Base-by-base conservation (phyloP, 768 basidiomycete species). In the Scleroderma citrinum region DNA sequence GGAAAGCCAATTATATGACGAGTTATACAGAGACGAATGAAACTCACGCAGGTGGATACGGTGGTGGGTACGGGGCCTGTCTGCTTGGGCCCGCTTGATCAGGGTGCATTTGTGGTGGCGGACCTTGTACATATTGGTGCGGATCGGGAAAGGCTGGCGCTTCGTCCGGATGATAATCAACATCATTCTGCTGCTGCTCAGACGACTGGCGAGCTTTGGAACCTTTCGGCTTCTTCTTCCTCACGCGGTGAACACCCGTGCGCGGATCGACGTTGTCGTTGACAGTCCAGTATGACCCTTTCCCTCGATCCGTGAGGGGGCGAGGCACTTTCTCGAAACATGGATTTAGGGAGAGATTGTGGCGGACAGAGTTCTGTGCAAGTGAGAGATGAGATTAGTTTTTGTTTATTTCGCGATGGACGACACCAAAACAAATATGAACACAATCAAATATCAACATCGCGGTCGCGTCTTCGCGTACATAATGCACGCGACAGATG, bases 241-340 rank as follows among this genome's bases (percentile, higher is more conserved):
- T 84, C 47, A 91, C 78, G 21, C 90, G 82, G 61, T 92, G 90
- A 29, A 92, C 90, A 31, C 90, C 90, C 3, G 90, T 91, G 35
- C 88, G 85, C 43, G 88, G 88, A 59, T 92, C 88, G 38, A 92
- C 87, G 58, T 87, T 86, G 59, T 92, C 88, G 59, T 92, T 90
- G 53, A 92, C 90, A 0, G 88, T 91, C 90, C 90, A 92, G 61
- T 92, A 92, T 0, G 87, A 91, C 19, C 90, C 90, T 60, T 92
- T 92, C 46, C 90, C 90, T 45, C 90, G 83, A 59, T 92, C 90
- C 6, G 90, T 92, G 56, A 92, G 78, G 12, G 90, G 90, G n/a
- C 90, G 85, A 3, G 90, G 84, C 5, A 92, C 86, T 67, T 92
- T 92, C 68, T 91, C 87, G 59, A 92, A 92, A 61, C 88, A 92